These are phyloP conservation scores for Crassisporium funariophilum DNA, from an alignment of 768 basidiomycete species.

Conservation along the genomic window DNA sequence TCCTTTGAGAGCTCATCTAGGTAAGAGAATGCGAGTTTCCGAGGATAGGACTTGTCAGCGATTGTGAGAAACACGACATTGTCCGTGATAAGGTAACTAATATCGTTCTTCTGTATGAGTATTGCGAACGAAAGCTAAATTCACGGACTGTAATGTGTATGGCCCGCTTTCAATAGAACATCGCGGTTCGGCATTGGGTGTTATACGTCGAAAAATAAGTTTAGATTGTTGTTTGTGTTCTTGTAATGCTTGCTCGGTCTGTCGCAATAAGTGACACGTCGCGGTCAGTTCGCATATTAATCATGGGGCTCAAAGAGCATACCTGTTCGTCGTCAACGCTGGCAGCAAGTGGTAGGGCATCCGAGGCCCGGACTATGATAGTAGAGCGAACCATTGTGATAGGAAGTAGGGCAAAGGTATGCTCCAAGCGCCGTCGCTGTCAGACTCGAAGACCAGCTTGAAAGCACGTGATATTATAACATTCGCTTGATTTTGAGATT, in stretches of 20 bases:
- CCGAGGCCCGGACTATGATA: conserved; percentile 80
- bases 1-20: conserved; percentile 97
- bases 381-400: conserved; percentile 81
- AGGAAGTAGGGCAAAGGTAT: conserved; percentile 12
- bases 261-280: conserved; percentile 27
- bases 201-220: conserved; percentile 92
- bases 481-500: background rate
- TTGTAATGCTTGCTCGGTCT: conserved; percentile 93
- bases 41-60: conserved; percentile 94
- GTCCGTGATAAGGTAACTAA: conserved; percentile 94
- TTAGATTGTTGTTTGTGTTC: conserved; percentile 99
- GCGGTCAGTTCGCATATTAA: conserved; percentile 17
- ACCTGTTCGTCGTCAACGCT: conserved; percentile 98
- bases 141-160: conserved; percentile 92
- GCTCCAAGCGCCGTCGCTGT: conserved; percentile 7
- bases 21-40: conserved; percentile 97
- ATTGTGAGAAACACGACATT: conserved; percentile 96
- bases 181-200: conserved; percentile 90
- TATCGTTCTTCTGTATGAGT: conserved; percentile 14
- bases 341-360: conserved; percentile 89
- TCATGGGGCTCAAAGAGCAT: conserved; percentile 24
- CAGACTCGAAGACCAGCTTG: conserved; percentile 5
- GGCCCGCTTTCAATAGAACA: conserved; percentile 96
- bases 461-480: background rate
- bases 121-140: background rate